Conservation (phyloP, 2,329 filamentous ascomycete species). For the Penicillium sp. region DNA sequence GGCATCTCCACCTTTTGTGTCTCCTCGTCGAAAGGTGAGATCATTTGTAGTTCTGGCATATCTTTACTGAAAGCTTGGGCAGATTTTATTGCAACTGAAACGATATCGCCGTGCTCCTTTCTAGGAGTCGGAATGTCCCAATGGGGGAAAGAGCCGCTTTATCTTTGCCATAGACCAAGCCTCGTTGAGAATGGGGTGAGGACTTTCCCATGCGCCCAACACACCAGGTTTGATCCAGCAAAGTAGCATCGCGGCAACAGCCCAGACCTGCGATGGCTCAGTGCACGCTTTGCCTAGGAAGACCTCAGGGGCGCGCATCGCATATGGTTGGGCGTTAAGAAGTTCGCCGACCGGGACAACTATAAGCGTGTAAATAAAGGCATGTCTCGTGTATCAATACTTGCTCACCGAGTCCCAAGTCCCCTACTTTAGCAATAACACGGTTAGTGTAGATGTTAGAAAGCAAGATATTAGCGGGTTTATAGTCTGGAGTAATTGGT, state of each 20-base stretch:
- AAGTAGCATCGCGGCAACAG: neutral
- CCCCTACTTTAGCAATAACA: neutral
- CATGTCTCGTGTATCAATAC: neutral
- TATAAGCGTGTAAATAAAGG: neutral
- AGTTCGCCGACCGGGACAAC: neutral
- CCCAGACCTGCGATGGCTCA: neutral
- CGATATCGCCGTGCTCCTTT: too few relatives aligned
- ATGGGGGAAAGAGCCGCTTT: neutral
- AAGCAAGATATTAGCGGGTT: neutral
- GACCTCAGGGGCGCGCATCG: neutral
- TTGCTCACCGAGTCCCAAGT: neutral
- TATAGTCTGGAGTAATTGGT: neutral
- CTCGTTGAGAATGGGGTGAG: neutral
- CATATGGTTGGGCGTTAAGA: neutral
- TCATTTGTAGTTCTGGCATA: neutral
- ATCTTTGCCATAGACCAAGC: neutral
- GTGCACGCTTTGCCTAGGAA: neutral
- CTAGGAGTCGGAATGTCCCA: neutral
- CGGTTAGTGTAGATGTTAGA: neutral
- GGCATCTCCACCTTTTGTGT: neutral
- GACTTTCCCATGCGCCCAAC: neutral
- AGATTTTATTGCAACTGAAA: neutral
- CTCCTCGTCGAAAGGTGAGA: neutral
- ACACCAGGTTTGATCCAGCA: constrained; percentile 1
- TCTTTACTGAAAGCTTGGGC: neutral